A percentile compares a stretch with the other conserved stretches of the same genome.
Evolutionary conservation across 441 rosid genomes (phyloP).

Genomic region (Adansonia madagascariensis): DNA sequence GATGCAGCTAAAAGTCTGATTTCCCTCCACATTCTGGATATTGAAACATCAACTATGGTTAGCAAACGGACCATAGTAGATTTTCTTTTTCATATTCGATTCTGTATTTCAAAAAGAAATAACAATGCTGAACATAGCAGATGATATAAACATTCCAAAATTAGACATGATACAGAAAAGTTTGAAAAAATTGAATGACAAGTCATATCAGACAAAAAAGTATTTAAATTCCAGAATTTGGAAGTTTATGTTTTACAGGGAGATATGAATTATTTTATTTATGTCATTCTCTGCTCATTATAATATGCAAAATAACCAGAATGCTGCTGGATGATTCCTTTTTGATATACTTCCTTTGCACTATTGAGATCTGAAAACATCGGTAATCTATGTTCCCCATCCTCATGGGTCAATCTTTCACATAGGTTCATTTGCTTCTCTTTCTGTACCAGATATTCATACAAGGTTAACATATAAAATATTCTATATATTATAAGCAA

Average conservation of each 20-base stretch:
- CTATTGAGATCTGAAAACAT: neutral
- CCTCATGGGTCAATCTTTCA: neutral
- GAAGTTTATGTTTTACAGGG: neutral
- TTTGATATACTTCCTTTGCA: neutral
- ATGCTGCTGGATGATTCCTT: neutral
- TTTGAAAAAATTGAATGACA: neutral
- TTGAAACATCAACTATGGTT: constrained; percentile 7
- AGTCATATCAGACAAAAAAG: neutral
- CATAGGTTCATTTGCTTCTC: neutral
- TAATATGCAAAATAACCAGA: neutral
- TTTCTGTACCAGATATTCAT: neutral
- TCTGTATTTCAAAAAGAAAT: constrained; percentile 11
- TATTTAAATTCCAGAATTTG: neutral
- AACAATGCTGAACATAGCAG: neutral
- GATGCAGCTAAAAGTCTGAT: constrained; percentile 19
- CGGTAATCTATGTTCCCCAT: neutral
- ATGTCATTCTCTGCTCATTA: neutral
- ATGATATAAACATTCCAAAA: neutral
- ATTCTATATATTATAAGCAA: constrained; percentile 4
- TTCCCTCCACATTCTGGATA: constrained; percentile 68
- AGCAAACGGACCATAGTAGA: neutral
- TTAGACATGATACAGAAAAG: neutral
- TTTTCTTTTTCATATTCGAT: constrained; percentile 16
- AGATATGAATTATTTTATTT: neutral
- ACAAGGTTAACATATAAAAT: constrained; percentile 1